Conservation (phyloP, 2,329 filamentous ascomycete species). For the Laburnicola sp. region DNA sequence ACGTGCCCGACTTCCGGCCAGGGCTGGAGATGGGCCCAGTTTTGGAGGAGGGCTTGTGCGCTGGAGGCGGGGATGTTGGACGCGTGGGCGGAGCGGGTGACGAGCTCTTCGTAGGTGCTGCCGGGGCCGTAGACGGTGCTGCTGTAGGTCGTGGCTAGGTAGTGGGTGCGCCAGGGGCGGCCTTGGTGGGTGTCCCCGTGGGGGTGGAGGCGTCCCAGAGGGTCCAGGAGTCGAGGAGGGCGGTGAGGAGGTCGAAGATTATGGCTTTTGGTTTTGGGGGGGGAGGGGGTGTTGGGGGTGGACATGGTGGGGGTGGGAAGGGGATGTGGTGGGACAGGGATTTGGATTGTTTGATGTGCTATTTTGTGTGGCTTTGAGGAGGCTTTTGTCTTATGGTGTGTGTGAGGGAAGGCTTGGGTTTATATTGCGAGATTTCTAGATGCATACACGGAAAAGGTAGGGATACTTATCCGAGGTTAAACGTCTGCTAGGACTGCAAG, state of each 20-base stretch:
- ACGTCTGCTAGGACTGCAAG: background rate
- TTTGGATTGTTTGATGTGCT: no score
- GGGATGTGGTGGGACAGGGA: no score
- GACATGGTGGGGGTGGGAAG: background rate
- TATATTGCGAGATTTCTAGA: no score
- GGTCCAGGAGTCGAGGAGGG: conserved; percentile 47
- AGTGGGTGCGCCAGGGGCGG: conserved; percentile 42
- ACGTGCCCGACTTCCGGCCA: conserved; percentile 18
- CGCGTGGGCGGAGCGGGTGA: background rate
- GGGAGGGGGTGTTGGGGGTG: background rate
- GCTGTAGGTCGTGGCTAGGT: conserved; percentile 46
- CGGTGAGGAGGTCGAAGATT: conserved; percentile 50
- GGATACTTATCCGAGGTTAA: conserved; percentile 2
- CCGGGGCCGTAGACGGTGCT: conserved; percentile 33
- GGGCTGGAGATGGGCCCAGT: background rate
- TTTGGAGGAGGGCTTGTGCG: background rate
- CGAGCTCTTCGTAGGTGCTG: conserved; percentile 4
- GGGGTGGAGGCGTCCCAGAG: conserved; percentile 37
- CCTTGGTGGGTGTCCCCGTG: conserved; percentile 16
- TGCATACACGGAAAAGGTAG: background rate
- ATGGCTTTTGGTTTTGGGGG: conserved; percentile 30
- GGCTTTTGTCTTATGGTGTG: no score
- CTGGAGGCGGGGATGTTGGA: conserved; percentile 23
- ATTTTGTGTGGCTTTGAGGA: no score
- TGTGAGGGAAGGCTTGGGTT: no score